Percentiles rank a stretch among this genome's conserved stretches.
These are phyloP conservation scores for Somion occarium DNA, from an alignment of 1,284 basidiomycete genomes.

Conservation along the genomic window DNA sequence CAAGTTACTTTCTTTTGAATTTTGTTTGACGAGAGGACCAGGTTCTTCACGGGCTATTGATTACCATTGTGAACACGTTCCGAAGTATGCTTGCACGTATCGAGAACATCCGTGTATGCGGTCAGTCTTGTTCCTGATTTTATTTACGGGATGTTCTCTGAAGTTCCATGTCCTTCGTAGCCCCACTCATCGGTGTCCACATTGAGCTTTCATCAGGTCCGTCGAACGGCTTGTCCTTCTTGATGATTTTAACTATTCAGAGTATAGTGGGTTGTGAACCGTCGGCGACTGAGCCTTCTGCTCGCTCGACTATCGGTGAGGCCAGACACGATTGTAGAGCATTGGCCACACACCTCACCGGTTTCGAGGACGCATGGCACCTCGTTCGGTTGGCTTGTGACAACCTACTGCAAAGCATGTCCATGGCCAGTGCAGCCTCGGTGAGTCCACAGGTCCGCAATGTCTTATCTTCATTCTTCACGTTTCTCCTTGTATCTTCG, in stretches of 20 bases:
- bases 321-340: constrained; percentile 21
- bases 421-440: constrained; percentile 20
- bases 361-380: constrained; percentile 29
- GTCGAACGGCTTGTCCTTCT: neutral
- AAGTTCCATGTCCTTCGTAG: constrained; percentile 5
- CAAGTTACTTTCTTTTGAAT: neutral
- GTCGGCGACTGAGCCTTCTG: too few species aligned
- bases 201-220: constrained; percentile 7
- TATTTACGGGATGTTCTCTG: neutral
- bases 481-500: neutral
- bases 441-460: constrained; percentile 13
- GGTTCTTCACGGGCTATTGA: constrained; percentile 12
- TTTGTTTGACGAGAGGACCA: neutral
- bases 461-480: neutral
- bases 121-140: constrained; percentile 9
- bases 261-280: too few species aligned
- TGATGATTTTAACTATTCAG: too few species aligned
- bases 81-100: constrained; percentile 22
- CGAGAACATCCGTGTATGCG: constrained; percentile 24
- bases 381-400: constrained; percentile 23
- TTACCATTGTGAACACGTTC: constrained; percentile 22
- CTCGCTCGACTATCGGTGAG: neutral
- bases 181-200: constrained; percentile 3
- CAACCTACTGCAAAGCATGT: constrained; percentile 21
- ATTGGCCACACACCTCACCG: constrained; percentile 20